Percentiles rank a stretch among this genome's conserved stretches.
Evolutionary conservation across 1,139 yeast species (phyloP).

Genomic region (Pichia sp.): DNA sequence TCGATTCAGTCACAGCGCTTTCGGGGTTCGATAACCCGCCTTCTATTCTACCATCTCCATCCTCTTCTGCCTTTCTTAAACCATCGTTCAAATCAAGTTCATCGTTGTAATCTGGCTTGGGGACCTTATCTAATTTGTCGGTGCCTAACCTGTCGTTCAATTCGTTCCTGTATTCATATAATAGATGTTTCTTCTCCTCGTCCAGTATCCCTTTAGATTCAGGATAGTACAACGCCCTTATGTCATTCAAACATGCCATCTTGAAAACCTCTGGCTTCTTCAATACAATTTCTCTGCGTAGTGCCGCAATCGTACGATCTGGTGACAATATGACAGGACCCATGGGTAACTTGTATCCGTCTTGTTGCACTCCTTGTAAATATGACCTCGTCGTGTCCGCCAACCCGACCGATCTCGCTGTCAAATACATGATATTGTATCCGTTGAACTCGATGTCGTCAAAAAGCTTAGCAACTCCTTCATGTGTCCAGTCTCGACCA

Average conservation of each 20-base stretch:
- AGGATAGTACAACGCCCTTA: slow-evolving; percentile 55
- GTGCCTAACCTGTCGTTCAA: slow-evolving; percentile 2
- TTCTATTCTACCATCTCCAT: neutral
- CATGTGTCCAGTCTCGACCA: slow-evolving; percentile 98
- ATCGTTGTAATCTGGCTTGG: neutral
- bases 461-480: slow-evolving; percentile 89
- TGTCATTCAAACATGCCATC: slow-evolving; percentile 93
- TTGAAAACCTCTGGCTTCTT: slow-evolving; percentile 97
- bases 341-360: slow-evolving; percentile 65
- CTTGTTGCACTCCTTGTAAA: slow-evolving; percentile 72
- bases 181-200: slow-evolving; percentile 3
- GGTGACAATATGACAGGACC: slow-evolving; percentile 98
- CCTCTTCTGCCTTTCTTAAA: neutral
- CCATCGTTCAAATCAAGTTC: too few relatives aligned
- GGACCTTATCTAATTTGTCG: slow-evolving; percentile 9
- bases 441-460: slow-evolving; percentile 84
- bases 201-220: slow-evolving; percentile 6
- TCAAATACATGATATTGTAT: slow-evolving; percentile 86
- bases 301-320: slow-evolving; percentile 94
- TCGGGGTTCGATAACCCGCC: neutral
- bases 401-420: slow-evolving; percentile 94
- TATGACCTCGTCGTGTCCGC: slow-evolving; percentile 92
- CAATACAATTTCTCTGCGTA: slow-evolving; percentile 83
- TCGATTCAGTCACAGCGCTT: too few relatives aligned
- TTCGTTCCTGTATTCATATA: slow-evolving; percentile 2